Percentiles rank a stretch among this genome's conserved stretches.
These are phyloP conservation scores for Evernia prunastri DNA, from an alignment of 495 filamentous ascomycete species.

Conservation along the genomic window DNA sequence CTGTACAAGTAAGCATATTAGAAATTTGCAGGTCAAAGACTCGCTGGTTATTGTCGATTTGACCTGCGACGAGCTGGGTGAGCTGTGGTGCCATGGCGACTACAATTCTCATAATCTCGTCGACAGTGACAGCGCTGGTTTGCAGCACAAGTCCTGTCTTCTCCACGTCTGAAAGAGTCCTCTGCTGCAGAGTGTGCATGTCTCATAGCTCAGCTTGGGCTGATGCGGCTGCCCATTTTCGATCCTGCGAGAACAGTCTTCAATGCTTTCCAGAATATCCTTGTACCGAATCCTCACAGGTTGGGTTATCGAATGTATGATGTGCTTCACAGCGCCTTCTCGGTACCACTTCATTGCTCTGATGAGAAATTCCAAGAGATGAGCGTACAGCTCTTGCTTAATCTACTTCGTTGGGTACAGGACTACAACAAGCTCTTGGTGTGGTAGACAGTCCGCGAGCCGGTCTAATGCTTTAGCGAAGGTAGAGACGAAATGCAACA, in stretches of 20 bases:
- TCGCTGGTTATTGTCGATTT: slow-evolving; percentile 4
- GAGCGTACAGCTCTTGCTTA: slow-evolving; percentile 29
- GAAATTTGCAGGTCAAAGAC: slow-evolving; percentile 7
- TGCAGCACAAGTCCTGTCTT: background rate
- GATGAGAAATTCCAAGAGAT: slow-evolving; percentile 32
- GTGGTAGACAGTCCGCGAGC: slow-evolving; percentile 34
- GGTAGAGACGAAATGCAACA: slow-evolving; percentile 7
- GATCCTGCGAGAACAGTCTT: slow-evolving; percentile 14
- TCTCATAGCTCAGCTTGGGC: slow-evolving; percentile 20
- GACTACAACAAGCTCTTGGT: slow-evolving; percentile 26
- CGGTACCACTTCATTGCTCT: slow-evolving; percentile 33
- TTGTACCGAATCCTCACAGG: slow-evolving; percentile 28
- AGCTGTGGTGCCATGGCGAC: slow-evolving; percentile 7
- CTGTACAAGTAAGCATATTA: background rate
- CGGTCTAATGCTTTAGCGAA: slow-evolving; percentile 27
- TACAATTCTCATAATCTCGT: background rate
- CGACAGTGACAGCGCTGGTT: background rate
- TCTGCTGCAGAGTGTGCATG: slow-evolving; percentile 14
- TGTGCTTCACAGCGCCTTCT: slow-evolving; percentile 24
- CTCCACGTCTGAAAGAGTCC: background rate
- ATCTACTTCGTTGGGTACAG: slow-evolving; percentile 36
- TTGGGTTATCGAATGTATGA: slow-evolving; percentile 21
- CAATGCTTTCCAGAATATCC: slow-evolving; percentile 28
- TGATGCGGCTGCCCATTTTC: slow-evolving; percentile 11
- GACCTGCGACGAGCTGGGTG: background rate